Conservation (phyloP, 1,284 basidiomycete species). For the Tylopilus sp. region DNA sequence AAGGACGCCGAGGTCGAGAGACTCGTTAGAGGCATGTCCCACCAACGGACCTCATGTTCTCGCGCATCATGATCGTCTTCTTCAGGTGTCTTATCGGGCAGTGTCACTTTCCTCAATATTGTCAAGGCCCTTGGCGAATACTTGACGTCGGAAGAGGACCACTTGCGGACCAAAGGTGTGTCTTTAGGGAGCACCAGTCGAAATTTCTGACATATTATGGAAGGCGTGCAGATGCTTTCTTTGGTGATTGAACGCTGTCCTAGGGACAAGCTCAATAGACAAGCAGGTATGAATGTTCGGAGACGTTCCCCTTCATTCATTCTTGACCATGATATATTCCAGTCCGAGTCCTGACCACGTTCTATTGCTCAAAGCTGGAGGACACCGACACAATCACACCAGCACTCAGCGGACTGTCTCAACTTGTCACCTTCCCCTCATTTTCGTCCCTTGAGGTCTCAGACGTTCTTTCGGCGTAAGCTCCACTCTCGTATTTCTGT, state of each 20-base stretch:
- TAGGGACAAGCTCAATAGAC: slow-evolving; percentile 67
- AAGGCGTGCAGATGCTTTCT: slow-evolving; percentile 77
- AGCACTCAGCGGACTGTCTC: slow-evolving; percentile 69
- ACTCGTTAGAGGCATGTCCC: slow-evolving; percentile 52
- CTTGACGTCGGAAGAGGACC: slow-evolving; percentile 82
- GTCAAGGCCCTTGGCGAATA: slow-evolving; percentile 86
- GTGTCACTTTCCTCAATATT: slow-evolving; percentile 70
- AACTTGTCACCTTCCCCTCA: slow-evolving; percentile 61
- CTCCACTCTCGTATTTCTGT: not conserved
- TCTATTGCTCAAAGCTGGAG: slow-evolving; percentile 85
- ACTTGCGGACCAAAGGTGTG: slow-evolving; percentile 73
- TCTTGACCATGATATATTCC: slow-evolving; percentile 10
- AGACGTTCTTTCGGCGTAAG: slow-evolving; percentile 68
- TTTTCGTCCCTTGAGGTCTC: slow-evolving; percentile 73
- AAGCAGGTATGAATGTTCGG: slow-evolving; percentile 60
- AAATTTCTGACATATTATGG: slow-evolving; percentile 13
- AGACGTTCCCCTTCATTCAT: not conserved
- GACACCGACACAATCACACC: slow-evolving; percentile 80
- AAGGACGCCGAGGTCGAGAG: slow-evolving; percentile 59
- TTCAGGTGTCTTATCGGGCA: slow-evolving; percentile 63
- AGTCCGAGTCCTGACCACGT: slow-evolving; percentile 81
- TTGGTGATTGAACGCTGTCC: slow-evolving; percentile 61
- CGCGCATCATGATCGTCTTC: slow-evolving; percentile 9
- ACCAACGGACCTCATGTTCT: slow-evolving; percentile 9
- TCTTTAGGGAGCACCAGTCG: slow-evolving; percentile 5